Conservation (phyloP, 306 rosid genomes). For the Medicago lupulina region DNA sequence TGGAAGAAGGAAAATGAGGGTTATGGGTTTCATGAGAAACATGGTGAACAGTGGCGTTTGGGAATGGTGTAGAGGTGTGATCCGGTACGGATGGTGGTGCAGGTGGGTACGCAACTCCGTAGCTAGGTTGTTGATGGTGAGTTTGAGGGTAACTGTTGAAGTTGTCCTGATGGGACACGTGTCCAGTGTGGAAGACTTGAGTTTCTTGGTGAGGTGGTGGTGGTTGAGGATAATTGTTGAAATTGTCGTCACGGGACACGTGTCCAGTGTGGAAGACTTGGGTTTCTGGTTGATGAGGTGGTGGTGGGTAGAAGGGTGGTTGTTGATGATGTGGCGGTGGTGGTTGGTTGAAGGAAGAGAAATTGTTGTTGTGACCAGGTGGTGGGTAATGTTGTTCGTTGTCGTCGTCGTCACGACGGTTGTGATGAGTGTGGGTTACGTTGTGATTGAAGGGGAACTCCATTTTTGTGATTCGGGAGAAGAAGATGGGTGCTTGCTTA, state of each 20-base stretch:
- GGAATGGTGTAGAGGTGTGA: constrained; percentile 2
- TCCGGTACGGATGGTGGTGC: constrained; percentile 43
- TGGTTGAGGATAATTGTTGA: background rate
- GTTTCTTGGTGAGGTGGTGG: no score
- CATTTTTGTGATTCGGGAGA: constrained; percentile 36
- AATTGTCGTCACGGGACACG: constrained; percentile 23
- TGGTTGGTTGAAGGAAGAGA: constrained; percentile 16
- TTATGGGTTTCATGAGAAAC: constrained; percentile 44
- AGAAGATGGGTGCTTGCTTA: background rate
- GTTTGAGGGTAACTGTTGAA: background rate
- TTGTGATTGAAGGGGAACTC: constrained; percentile 43
- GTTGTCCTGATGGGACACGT: no score
- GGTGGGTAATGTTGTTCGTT: constrained; percentile 26
- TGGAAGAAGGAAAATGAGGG: constrained; percentile 24
- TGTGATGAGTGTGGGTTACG: constrained; percentile 39
- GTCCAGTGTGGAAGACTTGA: no score
- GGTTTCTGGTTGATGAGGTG: constrained; percentile 18
- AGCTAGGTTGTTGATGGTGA: constrained; percentile 11
- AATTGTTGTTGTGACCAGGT: constrained; percentile 18
- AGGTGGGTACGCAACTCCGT: constrained; percentile 26
- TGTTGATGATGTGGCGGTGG: constrained; percentile 31
- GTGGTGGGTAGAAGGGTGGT: constrained; percentile 23
- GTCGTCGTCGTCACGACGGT: constrained; percentile 26
- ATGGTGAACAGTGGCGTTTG: constrained; percentile 41
- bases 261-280: constrained; percentile 52